Base-by-base conservation (phyloP, 2,329 filamentous ascomycete species). In the Phialocephala subalpina region DNA sequence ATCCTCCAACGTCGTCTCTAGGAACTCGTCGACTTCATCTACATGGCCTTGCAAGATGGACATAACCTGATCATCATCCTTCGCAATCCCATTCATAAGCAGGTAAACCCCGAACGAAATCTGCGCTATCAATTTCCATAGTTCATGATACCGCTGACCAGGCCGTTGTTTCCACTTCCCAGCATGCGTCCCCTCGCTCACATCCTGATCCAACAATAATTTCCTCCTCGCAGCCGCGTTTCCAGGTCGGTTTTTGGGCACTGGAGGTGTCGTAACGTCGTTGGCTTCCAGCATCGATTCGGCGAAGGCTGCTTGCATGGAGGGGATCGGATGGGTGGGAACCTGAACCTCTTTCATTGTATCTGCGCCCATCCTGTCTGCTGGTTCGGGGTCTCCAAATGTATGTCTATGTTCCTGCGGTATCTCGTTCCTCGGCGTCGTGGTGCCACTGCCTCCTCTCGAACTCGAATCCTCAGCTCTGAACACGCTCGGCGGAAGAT, bases 41-140 rank as follows among this genome's bases (percentile, higher is more conserved):
- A 98, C 96, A 78, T 98, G 95, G 16, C 88, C 89, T 75, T 97
- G 93, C 63, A 98, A 83, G 61, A 98, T 98, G 70, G 86, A 89
- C 69, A 97, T 90, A 14, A 97, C 95, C 76, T 97, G 92, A 38
- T 89, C 85, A 71, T 97, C 92, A 72, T 93, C 97, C 78, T 95
- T 97, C 61, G 96, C 94, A 77, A 97, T 87, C 67, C 90, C 89
- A 74, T 94, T 90, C 63, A 97, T 87, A 64, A 98, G 81, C 53
- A 98, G 83, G 77, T 97, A 94, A 42, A 98, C 90, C 22, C 96
- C 95, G 78, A 98, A 98, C 1, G 93, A 91, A 72, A 98, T 94
- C 79, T 98, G 95, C 18, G 95, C 90, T 76, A 97, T 87, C 58
- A 97, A 87, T 80, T 97, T 97, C 83, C 91, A 90, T 66, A 98